Evolutionary conservation across 2,329 filamentous ascomycete species (phyloP), one percentile per base, ranked within the genome.

Genomic region (Aspergillus terreus): DNA sequence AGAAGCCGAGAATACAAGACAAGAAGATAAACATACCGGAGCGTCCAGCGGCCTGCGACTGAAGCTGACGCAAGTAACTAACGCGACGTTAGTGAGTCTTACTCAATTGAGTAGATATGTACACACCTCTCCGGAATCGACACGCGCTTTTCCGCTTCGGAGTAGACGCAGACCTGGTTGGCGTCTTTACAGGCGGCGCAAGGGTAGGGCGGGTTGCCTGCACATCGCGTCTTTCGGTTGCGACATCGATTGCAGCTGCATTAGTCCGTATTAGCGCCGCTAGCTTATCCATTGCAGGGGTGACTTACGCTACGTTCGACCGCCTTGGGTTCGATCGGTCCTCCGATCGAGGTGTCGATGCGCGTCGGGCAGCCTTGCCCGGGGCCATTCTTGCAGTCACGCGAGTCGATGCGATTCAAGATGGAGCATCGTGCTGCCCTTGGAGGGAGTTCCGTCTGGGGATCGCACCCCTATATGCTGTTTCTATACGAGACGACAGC

Each of bases 221-320:
- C 62, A 49, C 70, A 72, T 47, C 67, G 66, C 7, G 66, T 69
- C 50, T 71, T 72, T 35, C 69, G 59, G 41, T 54, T 59, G 25
- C 68, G 65, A 51, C 70, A 72, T 44, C 69, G 69, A 57, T 71
- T 69, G 56, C 70, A 70, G 44, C 64, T 66, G 53, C 15, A 7
- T 12, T 25, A 17, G 7, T 17, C 9, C 10, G 10, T 10, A 6
- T 23, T 23, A 23, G 23, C 23, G 23, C 23, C 23, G 15, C 2
- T 33, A 35, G 43, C 12, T 45, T 14, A 44, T 14, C 23, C n/a
- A 6, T 23, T n/a, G 15, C 12, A 36, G 7, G 11, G 36, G 12
- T 21, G 21, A 56, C 63, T 25, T 59, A 67, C 59, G 64, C 64
- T 52, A 67, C 62, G 53, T 63, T 61, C 12, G 64, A 66, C 17